phyloP scores from a whole-genome alignment of 2,329 filamentous ascomycete genomes.

The Hypoxylon sp. region DNA sequence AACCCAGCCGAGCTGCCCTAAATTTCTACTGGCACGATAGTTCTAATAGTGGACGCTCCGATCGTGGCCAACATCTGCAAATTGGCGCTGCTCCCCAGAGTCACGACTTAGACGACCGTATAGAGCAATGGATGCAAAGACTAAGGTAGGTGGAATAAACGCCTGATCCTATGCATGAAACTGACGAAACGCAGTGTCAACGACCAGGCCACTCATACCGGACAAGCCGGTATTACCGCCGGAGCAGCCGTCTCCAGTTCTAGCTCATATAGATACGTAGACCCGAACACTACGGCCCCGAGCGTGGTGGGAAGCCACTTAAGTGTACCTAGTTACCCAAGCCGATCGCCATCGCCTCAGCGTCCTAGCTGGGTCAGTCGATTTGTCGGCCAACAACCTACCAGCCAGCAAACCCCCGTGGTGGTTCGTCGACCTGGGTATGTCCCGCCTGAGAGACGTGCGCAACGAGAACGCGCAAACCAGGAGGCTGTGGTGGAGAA shows the following conservation, averaged over 20 bases:
- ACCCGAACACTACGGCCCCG: conserved; percentile 7
- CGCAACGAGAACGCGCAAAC: neutral
- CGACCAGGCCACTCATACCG: too few relatives aligned
- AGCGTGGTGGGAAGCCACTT: conserved; percentile 4
- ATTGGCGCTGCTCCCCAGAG: neutral
- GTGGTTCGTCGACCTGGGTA: neutral
- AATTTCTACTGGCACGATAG: neutral
- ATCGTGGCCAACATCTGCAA: neutral
- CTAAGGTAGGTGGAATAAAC: neutral
- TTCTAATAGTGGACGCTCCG: neutral
- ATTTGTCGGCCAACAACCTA: neutral
- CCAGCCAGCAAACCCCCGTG: neutral
- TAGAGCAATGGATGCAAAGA: conserved; percentile 11
- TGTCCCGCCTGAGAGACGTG: conserved; percentile 5
- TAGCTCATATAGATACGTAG: neutral
- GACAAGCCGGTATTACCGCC: neutral
- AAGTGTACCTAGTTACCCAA: neutral
- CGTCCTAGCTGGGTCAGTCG: neutral
- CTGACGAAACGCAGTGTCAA: neutral
- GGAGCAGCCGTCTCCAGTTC: neutral
- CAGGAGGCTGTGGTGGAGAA: neutral
- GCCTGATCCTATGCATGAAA: neutral
- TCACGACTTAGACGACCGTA: neutral
- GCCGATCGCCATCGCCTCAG: neutral
- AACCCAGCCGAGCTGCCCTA: neutral